phyloP scores from a whole-genome alignment of 2,329 filamentous ascomycete genomes.

The Myotisia sp. region DNA sequence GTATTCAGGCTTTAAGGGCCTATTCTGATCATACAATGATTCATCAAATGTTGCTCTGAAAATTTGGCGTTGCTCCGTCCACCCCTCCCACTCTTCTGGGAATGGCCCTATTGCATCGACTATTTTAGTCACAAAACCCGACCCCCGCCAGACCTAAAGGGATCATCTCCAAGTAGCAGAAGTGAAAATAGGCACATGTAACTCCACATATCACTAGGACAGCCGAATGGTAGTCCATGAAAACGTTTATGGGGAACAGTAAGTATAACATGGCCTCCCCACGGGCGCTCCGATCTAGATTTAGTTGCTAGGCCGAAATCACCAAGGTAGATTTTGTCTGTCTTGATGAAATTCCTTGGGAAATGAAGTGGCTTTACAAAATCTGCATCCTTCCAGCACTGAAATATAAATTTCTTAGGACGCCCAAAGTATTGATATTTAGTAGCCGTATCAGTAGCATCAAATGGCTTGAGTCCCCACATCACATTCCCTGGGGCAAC shows the following conservation, averaged over 20 bases:
- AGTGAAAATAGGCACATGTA: constrained; percentile 19
- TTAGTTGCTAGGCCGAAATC: constrained; percentile 19
- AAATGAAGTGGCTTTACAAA: constrained; percentile 14
- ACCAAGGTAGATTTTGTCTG: constrained; percentile 18
- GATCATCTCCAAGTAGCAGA: constrained; percentile 15
- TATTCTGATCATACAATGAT: constrained; percentile 19
- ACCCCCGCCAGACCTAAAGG: constrained; percentile 10
- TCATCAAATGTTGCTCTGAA: no score
- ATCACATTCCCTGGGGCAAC: no score
- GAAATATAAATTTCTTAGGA: no score
- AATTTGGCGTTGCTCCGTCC: constrained; percentile 6
- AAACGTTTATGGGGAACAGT: constrained; percentile 13
- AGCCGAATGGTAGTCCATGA: constrained; percentile 15
- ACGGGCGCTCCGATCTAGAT: constrained; percentile 9
- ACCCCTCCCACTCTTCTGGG: constrained; percentile 17
- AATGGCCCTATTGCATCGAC: constrained; percentile 16
- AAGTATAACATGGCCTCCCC: not conserved
- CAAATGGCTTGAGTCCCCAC: constrained; percentile 17
- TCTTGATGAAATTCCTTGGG: constrained; percentile 13
- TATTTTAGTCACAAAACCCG: constrained; percentile 14
- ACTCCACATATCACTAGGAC: constrained; percentile 21
- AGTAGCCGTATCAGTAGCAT: constrained; percentile 14
- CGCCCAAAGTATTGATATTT: constrained; percentile 18
- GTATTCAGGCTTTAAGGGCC: no score
- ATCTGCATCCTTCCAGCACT: constrained; percentile 18